Base-by-base conservation (phyloP, 164 flowering plant genomes). In the Dillenia turbinata region DNA sequence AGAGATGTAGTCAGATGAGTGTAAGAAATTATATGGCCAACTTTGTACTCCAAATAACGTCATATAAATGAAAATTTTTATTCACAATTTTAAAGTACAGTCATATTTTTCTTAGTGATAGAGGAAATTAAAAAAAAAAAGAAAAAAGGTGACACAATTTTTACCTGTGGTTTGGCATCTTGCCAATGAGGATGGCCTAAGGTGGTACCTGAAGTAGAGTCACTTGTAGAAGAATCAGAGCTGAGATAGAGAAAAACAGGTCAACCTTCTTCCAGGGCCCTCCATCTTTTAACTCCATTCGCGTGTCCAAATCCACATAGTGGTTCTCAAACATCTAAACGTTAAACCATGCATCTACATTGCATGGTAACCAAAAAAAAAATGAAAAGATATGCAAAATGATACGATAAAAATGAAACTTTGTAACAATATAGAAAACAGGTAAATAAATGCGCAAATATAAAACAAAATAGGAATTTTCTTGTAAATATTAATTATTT, bases 241-340 rank as follows among this genome's bases (percentile, higher is more conserved):
- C 81, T 84, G 33, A 79, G 69, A 70, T 80, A 79, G 50, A 80
- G 66, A 55, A 81, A 84, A 51, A 82, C 78, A 3, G 88, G 88
- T 9, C 88, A 12, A 83, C 87, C 57, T 81, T 83, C 73, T 83
- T 83, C 87, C 85, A 79, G 15, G 77, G 67, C 56, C 81, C 87
- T 9, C 76, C 73, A 19, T 24, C 48, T 40, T 50, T 63, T 51
- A 81, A 67, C n/a, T 57, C 58, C 12, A 69, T 67, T 44, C 48
- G 52, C 56, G 77, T 54, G 47, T 73, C 72, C 52, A 67, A 71
- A 19, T 83, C 87, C 4, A 77, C 71, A 62, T 79, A 83, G 61
- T 83, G 87, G 15, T 73, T 80, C 10, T 49, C 56, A 66, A 71
- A 66, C 75, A 59, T 66, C 75, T 66, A 44, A 33, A 33, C 7